Conservation (phyloP, 164 flowering plant species). For the Cinnamomum micranthum region DNA sequence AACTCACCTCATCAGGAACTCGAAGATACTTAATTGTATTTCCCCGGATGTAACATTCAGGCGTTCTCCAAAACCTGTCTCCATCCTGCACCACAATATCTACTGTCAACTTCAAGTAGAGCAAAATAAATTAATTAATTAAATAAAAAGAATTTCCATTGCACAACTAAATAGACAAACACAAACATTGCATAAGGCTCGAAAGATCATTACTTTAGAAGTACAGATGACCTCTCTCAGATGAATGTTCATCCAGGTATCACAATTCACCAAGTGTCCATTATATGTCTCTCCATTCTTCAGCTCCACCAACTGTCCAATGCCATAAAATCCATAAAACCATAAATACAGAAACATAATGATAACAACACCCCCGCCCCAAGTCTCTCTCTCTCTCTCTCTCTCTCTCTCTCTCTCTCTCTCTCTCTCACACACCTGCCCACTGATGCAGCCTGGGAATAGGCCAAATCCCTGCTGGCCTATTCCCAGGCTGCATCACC, state of each 20-base stretch:
- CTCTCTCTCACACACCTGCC: too few species aligned
- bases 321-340: background rate
- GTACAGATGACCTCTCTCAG: slow-evolving; percentile 97
- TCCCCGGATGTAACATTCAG: slow-evolving; percentile 94
- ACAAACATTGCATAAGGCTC: background rate
- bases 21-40: slow-evolving; percentile 97
- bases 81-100: slow-evolving; percentile 58
- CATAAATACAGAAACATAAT: background rate
- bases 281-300: slow-evolving; percentile 98
- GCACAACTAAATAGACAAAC: background rate
- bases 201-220: slow-evolving; percentile 55
- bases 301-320: slow-evolving; percentile 77
- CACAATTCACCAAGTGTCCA: slow-evolving; percentile 96
- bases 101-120: background rate
- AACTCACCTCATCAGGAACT: slow-evolving; percentile 94
- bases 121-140: background rate
- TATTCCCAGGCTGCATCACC: too few species aligned
- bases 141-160: background rate
- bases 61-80: slow-evolving; percentile 98
- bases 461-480: too few species aligned
- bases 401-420: background rate
- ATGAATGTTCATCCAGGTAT: slow-evolving; percentile 99
- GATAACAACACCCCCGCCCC: background rate
- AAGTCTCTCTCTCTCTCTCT: background rate
- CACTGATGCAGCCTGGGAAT: too few species aligned